Evolutionary conservation across 2,329 filamentous ascomycete genomes (phyloP).

Genomic region (Fusarium udum): DNA sequence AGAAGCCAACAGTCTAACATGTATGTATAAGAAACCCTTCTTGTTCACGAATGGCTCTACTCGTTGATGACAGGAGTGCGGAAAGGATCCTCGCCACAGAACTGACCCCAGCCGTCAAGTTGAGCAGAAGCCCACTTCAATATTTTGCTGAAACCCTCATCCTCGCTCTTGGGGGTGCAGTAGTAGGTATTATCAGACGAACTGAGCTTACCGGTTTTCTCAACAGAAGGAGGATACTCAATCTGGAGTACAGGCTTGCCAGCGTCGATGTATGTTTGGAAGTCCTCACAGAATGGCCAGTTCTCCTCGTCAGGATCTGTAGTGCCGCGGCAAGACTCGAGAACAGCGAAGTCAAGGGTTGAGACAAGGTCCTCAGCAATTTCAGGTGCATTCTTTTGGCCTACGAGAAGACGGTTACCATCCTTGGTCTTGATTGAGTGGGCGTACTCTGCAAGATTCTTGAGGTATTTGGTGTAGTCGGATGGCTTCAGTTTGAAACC

Average conservation of each 20-base stretch:
- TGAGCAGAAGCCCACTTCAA: conserved; percentile 47
- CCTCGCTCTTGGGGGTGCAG: conserved; percentile 38
- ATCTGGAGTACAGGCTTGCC: conserved; percentile 49
- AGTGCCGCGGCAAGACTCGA: conserved; percentile 49
- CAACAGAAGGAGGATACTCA: conserved; percentile 47
- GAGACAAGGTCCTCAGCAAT: conserved; percentile 40
- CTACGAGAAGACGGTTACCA: conserved; percentile 42
- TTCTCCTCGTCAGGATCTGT: conserved; percentile 26
- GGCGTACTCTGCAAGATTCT: conserved; percentile 43
- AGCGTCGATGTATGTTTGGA: conserved; percentile 43
- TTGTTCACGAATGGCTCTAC: background rate
- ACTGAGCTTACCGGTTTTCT: conserved; percentile 37
- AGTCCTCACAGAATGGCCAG: conserved; percentile 44
- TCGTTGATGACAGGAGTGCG: conserved; percentile 37
- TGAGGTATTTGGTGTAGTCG: conserved; percentile 46
- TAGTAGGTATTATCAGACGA: conserved; percentile 40
- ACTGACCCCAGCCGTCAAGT: conserved; percentile 48
- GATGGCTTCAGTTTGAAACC: conserved; percentile 44
- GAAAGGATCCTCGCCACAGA: conserved; percentile 42
- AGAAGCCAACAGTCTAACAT: background rate
- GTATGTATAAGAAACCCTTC: background rate
- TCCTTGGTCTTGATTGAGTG: conserved; percentile 42
- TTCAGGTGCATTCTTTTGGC: conserved; percentile 48
- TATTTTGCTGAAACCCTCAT: conserved; percentile 47
- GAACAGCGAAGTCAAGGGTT: conserved; percentile 48